Evolutionary conservation across 768 basidiomycete species (phyloP).

Genomic region (Kwoniella newhampshirensis): DNA sequence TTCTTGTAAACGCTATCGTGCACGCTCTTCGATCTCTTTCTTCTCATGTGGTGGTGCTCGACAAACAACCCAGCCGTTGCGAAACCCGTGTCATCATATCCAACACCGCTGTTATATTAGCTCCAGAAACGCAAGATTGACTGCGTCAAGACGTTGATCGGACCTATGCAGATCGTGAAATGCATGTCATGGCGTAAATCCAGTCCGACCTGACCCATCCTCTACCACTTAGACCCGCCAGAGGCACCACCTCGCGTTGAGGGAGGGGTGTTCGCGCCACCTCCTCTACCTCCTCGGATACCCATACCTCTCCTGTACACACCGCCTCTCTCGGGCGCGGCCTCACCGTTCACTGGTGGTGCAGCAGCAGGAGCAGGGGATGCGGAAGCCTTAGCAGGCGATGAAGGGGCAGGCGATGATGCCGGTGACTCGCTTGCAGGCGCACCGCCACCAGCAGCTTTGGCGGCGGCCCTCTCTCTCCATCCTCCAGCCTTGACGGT

Average conservation of each 20-base stretch:
- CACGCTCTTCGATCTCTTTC: too few species aligned
- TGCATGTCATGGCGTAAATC: not conserved
- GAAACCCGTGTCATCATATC: too few species aligned
- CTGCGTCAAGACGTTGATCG: not conserved
- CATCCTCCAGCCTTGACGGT: constrained; percentile 58
- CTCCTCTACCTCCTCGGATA: constrained; percentile 15
- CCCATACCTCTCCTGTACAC: constrained; percentile 13
- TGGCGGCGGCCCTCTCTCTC: constrained; percentile 63
- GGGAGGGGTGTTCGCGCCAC: constrained; percentile 17
- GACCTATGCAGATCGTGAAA: constrained; percentile 5
- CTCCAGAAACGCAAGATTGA: too few species aligned
- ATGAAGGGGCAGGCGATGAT: constrained; percentile 24
- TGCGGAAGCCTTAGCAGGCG: constrained; percentile 18
- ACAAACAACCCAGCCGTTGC: too few species aligned
- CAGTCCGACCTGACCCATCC: not conserved
- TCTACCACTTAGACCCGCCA: constrained; percentile 13
- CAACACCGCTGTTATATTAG: too few species aligned
- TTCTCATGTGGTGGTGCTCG: too few species aligned
- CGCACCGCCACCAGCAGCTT: constrained; percentile 54
- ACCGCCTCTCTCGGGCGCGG: constrained; percentile 27
- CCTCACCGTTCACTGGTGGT: constrained; percentile 22
- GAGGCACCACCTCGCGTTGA: constrained; percentile 21
- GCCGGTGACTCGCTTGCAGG: constrained; percentile 27
- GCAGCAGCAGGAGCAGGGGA: constrained; percentile 22
- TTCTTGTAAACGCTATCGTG: too few species aligned